Conservation (phyloP, 768 basidiomycete species). For the Pleurotus ostreatus region DNA sequence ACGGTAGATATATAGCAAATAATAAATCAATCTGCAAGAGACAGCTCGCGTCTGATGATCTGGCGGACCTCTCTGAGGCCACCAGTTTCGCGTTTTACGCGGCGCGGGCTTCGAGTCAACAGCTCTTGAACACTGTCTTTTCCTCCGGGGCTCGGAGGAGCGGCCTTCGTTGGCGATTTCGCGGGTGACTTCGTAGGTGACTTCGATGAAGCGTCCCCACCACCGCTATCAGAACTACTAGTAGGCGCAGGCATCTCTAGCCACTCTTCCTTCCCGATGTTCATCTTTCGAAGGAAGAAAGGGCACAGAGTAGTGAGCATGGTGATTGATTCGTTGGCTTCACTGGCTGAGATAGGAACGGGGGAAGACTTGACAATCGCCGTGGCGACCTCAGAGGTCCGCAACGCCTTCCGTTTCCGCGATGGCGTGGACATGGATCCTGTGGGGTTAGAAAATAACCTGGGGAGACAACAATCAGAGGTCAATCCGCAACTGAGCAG, state of each 20-base stretch:
- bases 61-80: conserved; percentile 79
- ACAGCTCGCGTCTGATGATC: conserved; percentile 75
- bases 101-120: conserved; percentile 64
- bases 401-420: conserved; percentile 71
- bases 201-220: conserved; percentile 15
- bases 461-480: conserved; percentile 19
- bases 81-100: conserved; percentile 66
- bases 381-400: conserved; percentile 57
- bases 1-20: background rate
- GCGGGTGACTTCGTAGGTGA: conserved; percentile 34
- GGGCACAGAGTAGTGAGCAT: conserved; percentile 70
- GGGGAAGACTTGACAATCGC: conserved; percentile 79
- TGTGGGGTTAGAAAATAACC: conserved; percentile 70
- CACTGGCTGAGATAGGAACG: conserved; percentile 72
- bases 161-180: conserved; percentile 12
- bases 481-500: background rate
- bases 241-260: conserved; percentile 57
- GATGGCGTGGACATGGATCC: conserved; percentile 48
- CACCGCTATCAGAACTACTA: conserved; percentile 15
- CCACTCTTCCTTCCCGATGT: conserved; percentile 56
- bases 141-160: conserved; percentile 51
- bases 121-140: conserved; percentile 63
- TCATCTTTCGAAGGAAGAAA: conserved; percentile 69
- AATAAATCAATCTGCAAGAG: conserved; percentile 52
- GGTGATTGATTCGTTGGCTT: conserved; percentile 70